A percentile compares a stretch with the other conserved stretches of the same genome.
These are phyloP conservation scores for Hericium rajendrae DNA, from an alignment of 768 basidiomycete species.

Conservation along the genomic window DNA sequence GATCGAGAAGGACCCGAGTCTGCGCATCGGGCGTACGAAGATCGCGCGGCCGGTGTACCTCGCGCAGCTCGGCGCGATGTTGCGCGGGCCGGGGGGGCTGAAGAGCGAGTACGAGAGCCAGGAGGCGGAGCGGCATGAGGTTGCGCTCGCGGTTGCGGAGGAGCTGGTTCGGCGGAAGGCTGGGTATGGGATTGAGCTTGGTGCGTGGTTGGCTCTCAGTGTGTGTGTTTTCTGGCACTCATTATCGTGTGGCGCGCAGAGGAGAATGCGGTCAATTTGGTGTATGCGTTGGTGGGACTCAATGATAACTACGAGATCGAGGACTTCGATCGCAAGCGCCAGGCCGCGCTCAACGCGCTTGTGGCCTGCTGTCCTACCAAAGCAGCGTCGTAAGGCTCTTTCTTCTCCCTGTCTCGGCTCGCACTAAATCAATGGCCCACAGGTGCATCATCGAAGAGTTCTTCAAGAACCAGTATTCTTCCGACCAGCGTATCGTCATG, in stretches of 20 bases:
- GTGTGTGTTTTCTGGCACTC: background rate
- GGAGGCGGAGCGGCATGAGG: slow-evolving; percentile 69
- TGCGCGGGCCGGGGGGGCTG: slow-evolving; percentile 50
- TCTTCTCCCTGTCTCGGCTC: too few relatives aligned
- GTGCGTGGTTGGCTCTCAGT: slow-evolving; percentile 34
- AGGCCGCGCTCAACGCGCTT: slow-evolving; percentile 69
- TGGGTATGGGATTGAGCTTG: slow-evolving; percentile 80
- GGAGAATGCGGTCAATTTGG: slow-evolving; percentile 83
- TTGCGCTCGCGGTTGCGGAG: slow-evolving; percentile 74
- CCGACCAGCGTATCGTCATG: slow-evolving; percentile 74
- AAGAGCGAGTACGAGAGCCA: slow-evolving; percentile 46
- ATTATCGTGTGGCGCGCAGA: slow-evolving; percentile 34
- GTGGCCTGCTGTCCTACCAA: slow-evolving; percentile 70
- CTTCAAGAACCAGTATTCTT: slow-evolving; percentile 89
- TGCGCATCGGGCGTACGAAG: slow-evolving; percentile 61
- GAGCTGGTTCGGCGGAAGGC: slow-evolving; percentile 77
- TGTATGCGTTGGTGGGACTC: slow-evolving; percentile 60
- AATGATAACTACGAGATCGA: slow-evolving; percentile 82
- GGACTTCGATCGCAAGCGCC: slow-evolving; percentile 65
- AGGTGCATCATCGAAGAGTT: slow-evolving; percentile 87
- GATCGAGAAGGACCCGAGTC: slow-evolving; percentile 77
- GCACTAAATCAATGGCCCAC: background rate
- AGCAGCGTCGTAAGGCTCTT: too few relatives aligned
- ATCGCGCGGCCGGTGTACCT: slow-evolving; percentile 84
- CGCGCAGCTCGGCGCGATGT: slow-evolving; percentile 66